These are phyloP conservation scores for Juncus effusus DNA, from an alignment of 176 grass and related monocot species.

Conservation along the genomic window DNA sequence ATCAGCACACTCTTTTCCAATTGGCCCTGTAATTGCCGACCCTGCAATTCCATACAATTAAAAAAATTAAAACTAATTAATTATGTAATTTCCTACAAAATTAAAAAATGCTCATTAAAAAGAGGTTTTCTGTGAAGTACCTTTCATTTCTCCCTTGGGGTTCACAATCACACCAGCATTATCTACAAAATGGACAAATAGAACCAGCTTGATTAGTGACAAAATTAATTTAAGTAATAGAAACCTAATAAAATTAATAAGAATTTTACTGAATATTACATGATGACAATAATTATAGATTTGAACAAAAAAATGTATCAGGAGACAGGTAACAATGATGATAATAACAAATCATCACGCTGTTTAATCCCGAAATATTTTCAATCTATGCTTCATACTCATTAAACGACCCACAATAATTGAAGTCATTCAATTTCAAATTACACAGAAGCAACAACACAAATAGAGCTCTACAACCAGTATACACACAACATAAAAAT, in stretches of 20 bases:
- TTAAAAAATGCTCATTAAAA: neutral
- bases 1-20: conserved; percentile 89
- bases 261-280: neutral
- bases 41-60: conserved; percentile 22
- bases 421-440: conserved; percentile 5
- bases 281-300: neutral
- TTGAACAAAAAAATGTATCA: conserved; percentile 20
- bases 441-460: conserved; percentile 25
- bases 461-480: neutral
- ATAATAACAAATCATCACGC: conserved; percentile 21
- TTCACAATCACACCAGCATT: conserved; percentile 84
- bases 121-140: conserved; percentile 15
- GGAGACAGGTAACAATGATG: conserved; percentile 37
- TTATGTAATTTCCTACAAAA: neutral
- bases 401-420: conserved; percentile 24
- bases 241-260: neutral
- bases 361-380: conserved; percentile 37
- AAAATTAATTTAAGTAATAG: neutral
- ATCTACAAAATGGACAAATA: conserved; percentile 37
- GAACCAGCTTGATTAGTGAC: neutral
- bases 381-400: conserved; percentile 28
- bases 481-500: neutral
- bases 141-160: conserved; percentile 84
- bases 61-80: neutral
- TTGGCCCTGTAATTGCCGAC: conserved; percentile 88